Evolutionary conservation across 2,329 filamentous ascomycete species (phyloP), one percentile per base, ranked within the genome.

Genomic region (Cercospora zeina): DNA sequence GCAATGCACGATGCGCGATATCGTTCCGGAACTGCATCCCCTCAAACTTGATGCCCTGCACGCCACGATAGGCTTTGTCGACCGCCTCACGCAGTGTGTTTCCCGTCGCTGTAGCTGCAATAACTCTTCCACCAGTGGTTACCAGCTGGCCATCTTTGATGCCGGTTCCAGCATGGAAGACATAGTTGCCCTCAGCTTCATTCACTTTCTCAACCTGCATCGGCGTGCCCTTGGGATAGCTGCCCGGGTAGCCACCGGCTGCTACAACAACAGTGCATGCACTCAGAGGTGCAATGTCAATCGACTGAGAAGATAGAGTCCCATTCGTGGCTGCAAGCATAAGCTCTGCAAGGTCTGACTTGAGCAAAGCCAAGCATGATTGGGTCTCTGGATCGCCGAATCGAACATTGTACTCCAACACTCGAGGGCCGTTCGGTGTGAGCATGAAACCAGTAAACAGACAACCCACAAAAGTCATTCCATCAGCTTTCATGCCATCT

Each of bases 401-500:
- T 61, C 93, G 87, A 54, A 96, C 91, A 71, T 96, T 96, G 81
- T 96, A 97, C 77, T 96, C 92, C 58, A 96, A 83, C 8, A 91
- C 88, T 76, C 90, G 92, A 47, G 92, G 87, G 0, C 93, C 93
- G 51, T 82, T 77, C 69, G 86, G 85, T 24, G 91, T 95, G 79
- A 97, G 89, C 91, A 97, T 97, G 42, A 96, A 80, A n/a, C 93
- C 95, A 1, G 90, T 95, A 77, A 95, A 95, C 16, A 96, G 82
- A 53, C 91, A 86, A 62, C 91, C 90, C 51, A 85, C 82, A 76
- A 90, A 90, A 27, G 85, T 87, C 70, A 85, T 85, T 31, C 74
- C 74, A 73, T 97, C 93, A 65, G 84, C 84, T 71, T 88, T 85
- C 91, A 97, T 93, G 62, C 92, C 93, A 63, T 91, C 85, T 64